Conservation (phyloP, 164 flowering plant genomes). For the Vitis vinifera region DNA sequence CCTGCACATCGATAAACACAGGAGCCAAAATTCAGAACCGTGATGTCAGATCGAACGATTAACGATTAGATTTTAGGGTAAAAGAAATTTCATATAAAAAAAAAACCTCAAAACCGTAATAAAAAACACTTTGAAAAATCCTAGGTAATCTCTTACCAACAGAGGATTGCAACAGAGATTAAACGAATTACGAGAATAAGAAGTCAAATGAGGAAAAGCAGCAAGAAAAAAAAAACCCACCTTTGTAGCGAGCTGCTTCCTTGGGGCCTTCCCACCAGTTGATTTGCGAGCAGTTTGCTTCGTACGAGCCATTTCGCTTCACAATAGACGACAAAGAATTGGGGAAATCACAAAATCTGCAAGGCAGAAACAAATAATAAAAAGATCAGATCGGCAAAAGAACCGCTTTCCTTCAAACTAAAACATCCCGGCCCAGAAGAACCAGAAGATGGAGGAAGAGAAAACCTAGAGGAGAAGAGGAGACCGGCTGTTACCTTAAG, state of each 20-base stretch:
- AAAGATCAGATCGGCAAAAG: background rate
- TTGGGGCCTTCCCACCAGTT: slow-evolving; percentile 57
- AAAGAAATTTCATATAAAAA: background rate
- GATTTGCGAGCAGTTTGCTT: slow-evolving; percentile 21
- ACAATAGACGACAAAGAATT: too few species aligned
- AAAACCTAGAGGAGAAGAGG: background rate
- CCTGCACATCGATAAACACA: slow-evolving; percentile 14
- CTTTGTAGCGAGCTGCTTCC: slow-evolving; percentile 61
- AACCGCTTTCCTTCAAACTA: background rate
- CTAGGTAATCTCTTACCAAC: too few species aligned
- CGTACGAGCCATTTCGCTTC: too few species aligned
- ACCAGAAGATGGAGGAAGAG: background rate
- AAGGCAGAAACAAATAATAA: too few species aligned
- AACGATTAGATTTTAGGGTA: background rate
- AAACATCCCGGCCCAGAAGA: background rate
- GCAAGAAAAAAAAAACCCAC: slow-evolving; percentile 15
- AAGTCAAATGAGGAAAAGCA: background rate
- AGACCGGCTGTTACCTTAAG: too few species aligned
- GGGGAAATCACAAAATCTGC: too few species aligned
- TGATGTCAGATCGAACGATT: background rate
- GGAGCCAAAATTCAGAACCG: background rate
- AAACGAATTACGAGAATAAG: too few species aligned
- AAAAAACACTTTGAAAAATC: too few species aligned
- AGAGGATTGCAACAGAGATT: too few species aligned
- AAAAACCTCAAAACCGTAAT: too few species aligned